Conservation (phyloP, 1,284 basidiomycete genomes). For the Moesziomyces antarcticus region DNA sequence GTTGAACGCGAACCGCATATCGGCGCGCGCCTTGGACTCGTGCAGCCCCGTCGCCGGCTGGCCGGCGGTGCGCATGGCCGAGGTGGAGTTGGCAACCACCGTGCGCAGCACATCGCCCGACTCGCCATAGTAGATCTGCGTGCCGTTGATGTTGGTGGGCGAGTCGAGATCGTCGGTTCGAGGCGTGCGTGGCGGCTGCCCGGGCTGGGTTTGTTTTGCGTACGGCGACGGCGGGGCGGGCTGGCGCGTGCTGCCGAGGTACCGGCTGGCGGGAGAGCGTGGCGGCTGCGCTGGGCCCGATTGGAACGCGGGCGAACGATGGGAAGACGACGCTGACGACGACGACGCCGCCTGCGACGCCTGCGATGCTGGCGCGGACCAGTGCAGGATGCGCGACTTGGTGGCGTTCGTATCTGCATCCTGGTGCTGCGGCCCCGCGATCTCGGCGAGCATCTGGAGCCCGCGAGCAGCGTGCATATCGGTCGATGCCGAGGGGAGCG, state of each 20-base stretch:
- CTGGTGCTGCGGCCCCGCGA: constrained; percentile 37
- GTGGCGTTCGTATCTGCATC: constrained; percentile 31
- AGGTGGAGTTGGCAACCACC: constrained; percentile 15
- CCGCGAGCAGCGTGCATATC: constrained; percentile 39
- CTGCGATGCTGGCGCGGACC: constrained; percentile 19
- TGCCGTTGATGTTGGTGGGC: constrained; percentile 40
- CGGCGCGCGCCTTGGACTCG: constrained; percentile 26
- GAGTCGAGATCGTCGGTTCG: constrained; percentile 14
- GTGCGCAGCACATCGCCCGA: constrained; percentile 27
- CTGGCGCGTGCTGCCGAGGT: not conserved
- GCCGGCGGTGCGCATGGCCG: constrained; percentile 3
- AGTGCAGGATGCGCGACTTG: constrained; percentile 33
- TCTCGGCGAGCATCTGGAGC: constrained; percentile 47
- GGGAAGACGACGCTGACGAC: constrained; percentile 12
- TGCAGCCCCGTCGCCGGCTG: constrained; percentile 4
- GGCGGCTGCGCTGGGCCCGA: too few relatives aligned
- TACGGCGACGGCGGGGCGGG: too few relatives aligned
- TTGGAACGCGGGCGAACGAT: constrained; percentile 3
- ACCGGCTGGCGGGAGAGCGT: constrained; percentile 7
- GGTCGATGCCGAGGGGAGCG: constrained; percentile 12
- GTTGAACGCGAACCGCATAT: constrained; percentile 44
- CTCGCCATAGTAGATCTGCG: constrained; percentile 34
- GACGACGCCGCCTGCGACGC: constrained; percentile 15
- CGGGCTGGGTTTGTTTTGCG: too few relatives aligned
- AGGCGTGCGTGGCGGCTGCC: not conserved